Base-by-base conservation (phyloP, 2,329 filamentous ascomycete species). In the Alternaria ventricosa region DNA sequence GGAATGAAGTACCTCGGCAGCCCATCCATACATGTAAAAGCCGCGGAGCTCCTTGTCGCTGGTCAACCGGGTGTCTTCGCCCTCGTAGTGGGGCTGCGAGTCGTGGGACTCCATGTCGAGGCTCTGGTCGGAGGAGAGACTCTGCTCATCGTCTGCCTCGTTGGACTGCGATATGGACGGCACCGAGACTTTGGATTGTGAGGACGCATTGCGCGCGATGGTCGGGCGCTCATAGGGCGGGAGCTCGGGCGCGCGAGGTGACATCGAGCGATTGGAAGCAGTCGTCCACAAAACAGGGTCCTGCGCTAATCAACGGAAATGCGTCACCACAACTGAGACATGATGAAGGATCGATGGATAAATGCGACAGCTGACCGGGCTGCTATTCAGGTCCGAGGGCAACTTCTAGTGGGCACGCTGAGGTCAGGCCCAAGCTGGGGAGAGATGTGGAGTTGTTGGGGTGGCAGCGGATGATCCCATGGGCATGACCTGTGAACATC, bases 1-100 rank as follows among this genome's bases (percentile, higher is more conserved):
- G 23, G 15, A 13, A 41, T 33, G 22, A 53, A 41, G 55, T 75
- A 81, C 79, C 83, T 99, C 96, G 20, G 95, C 94, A 23, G 96
- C 96, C 86, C 97, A 98, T 45, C 92, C 92, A 83, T 98, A 98
- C 78, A 91, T 91, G 81, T 98, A 99, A 92, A 96, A 99, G 72
- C 95, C 96, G 43, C 89, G 85, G 64, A 98, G 87, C 86, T 99
- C 96, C 80, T 92, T 95, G 71, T 83, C 84, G 79, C 92, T 97
- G 10, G 96, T 98, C 59, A 92, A 88, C n/a, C 95, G 87, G 23
- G 89, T 92, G 80, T 99, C 96, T 79, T 98, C 93, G 65, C 92
- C 93, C 3, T 86, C 85, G 79, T 96, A 97, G 61, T 88, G 85
- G 58, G 87, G 83, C 20, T 63, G 64, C 25, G 71, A 60, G 51